These are phyloP conservation scores for Botrytis fragariae DNA, from an alignment of 2,329 filamentous ascomycete genomes.

Conservation along the genomic window DNA sequence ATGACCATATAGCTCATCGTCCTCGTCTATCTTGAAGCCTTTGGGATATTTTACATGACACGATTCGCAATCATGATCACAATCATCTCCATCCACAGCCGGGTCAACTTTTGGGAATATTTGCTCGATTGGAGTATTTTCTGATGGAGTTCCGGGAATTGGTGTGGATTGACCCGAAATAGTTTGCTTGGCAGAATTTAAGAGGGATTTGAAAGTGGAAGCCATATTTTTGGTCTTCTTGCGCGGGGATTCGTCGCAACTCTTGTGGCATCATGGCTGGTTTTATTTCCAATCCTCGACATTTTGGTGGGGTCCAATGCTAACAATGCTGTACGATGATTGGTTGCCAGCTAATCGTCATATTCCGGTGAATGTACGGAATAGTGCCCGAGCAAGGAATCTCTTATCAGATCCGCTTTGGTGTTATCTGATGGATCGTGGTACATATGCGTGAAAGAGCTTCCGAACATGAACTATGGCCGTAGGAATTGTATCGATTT, in stretches of 20 bases:
- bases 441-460: background rate
- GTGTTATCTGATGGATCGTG: slow-evolving; percentile 2
- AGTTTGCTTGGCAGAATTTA: slow-evolving; percentile 31
- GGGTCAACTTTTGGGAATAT: slow-evolving; percentile 76
- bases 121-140: slow-evolving; percentile 27
- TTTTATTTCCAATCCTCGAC: slow-evolving; percentile 16
- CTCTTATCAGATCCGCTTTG: slow-evolving; percentile 8
- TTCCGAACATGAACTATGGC: background rate
- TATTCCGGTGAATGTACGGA: background rate
- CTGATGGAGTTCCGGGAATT: slow-evolving; percentile 29
- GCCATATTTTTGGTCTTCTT: slow-evolving; percentile 30
- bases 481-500: background rate
- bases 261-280: slow-evolving; percentile 1
- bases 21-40: slow-evolving; percentile 69
- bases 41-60: slow-evolving; percentile 78
- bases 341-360: background rate
- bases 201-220: slow-evolving; percentile 32
- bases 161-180: slow-evolving; percentile 32
- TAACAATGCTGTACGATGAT: background rate
- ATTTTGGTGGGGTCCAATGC: slow-evolving; percentile 1
- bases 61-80: slow-evolving; percentile 78
- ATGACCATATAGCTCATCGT: slow-evolving; percentile 77
- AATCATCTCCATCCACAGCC: slow-evolving; percentile 82
- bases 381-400: background rate
- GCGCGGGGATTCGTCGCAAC: background rate